Evolutionary conservation across 768 basidiomycete species (phyloP), one percentile per base, ranked within the genome.

Genomic region (Kwoniella heveanensis): DNA sequence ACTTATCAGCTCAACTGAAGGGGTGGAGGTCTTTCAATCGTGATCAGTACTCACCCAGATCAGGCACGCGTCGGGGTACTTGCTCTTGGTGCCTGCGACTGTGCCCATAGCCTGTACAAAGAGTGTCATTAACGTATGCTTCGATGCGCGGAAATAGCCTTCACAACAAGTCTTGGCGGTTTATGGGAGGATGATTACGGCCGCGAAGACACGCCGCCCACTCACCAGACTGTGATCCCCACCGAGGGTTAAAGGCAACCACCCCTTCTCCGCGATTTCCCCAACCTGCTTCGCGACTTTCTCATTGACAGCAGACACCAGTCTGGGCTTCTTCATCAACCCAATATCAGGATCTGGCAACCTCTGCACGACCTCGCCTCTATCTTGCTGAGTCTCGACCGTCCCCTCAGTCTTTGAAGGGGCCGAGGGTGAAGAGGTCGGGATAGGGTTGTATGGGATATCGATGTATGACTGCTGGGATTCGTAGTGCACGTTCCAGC

Each of bases 151-250:
- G n/a, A n/a, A n/a, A n/a, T n/a, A n/a, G n/a, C n/a, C n/a, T n/a
- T n/a, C n/a, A n/a, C n/a, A n/a, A n/a, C n/a, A n/a, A n/a, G n/a
- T n/a, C n/a, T n/a, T n/a, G n/a, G n/a, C n/a, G n/a, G n/a, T n/a
- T n/a, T n/a, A n/a, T n/a, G n/a, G n/a, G n/a, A n/a, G n/a, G n/a
- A n/a, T n/a, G n/a, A n/a, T n/a, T n/a, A n/a, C n/a, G n/a, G n/a
- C n/a, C n/a, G n/a, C n/a, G n/a, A n/a, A n/a, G n/a, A n/a, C n/a
- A n/a, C n/a, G n/a, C 21, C 6, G 26, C n/a, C n/a, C 24, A 83
- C 87, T 57, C 64, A 90, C 91, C 78, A 98, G 82, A 60, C 92
- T 94, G 81, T 99, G 96, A 76, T 99, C 96, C 13, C 96, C 96
- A 12, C 96, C 96, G 7, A 98, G 83, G 1, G 93, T 97, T 13